phyloP scores from a whole-genome alignment of 129 eudicot species.

The Cynara cardunculus region DNA sequence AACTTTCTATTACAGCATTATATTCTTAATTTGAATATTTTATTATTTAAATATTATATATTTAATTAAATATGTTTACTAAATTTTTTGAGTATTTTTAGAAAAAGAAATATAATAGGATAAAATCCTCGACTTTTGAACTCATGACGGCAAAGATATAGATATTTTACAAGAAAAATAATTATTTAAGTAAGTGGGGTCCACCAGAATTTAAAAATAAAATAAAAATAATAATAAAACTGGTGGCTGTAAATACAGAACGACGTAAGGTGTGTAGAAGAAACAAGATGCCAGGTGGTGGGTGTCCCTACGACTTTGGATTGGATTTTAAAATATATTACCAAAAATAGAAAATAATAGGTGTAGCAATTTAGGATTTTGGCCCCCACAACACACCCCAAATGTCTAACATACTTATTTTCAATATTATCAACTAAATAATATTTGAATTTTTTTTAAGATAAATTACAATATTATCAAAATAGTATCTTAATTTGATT shows the following conservation, averaged over 20 bases:
- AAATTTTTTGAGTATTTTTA: no score
- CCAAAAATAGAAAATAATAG: slow-evolving; percentile 8
- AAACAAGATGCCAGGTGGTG: slow-evolving; percentile 8
- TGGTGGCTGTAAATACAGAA: slow-evolving; percentile 19
- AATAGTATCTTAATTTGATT: no score
- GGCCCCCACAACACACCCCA: slow-evolving; percentile 6
- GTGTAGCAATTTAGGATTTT: neutral
- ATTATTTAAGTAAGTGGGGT: neutral
- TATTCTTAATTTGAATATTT: no score
- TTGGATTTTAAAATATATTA: neutral
- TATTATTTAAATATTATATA: no score
- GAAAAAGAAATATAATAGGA: no score
- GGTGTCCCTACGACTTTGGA: slow-evolving; percentile 7
- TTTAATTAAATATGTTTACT: no score
- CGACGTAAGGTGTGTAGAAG: slow-evolving; percentile 21
- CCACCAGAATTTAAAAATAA: neutral
- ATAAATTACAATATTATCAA: no score
- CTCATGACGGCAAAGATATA: neutral
- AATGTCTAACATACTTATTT: no score
- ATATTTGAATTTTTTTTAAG: no score
- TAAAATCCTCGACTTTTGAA: no score
- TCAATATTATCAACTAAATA: no score
- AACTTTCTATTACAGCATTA: no score
- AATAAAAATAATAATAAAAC: neutral
- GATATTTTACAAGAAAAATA: neutral